Evolutionary conservation across 2,329 filamentous ascomycete species (phyloP), one percentile per base, ranked within the genome.

Genomic region (Sclerotinia spermophila): DNA sequence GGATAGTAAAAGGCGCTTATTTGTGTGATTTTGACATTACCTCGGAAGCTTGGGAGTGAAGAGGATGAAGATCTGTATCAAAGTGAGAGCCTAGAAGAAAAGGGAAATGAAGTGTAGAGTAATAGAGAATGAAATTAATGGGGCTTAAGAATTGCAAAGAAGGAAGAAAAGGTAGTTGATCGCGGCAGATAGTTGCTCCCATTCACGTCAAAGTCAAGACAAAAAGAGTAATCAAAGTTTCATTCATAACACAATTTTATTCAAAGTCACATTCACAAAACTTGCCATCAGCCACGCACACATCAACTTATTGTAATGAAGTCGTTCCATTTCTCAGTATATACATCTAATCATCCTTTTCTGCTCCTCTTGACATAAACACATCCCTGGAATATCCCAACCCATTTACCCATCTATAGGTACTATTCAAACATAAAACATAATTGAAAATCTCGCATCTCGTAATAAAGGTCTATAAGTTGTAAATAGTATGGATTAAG

Each of bases 381-480:
- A 55, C 45, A 66, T 53, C 45, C 62, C 62, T 66, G 61, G 61
- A 51, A 65, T 65, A 66, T 66, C 45, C 62, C 62, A 66, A 66
- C 62, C 62, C 62, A 66, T 66, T 53, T 66, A 66, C 62, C 62
- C 48, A 66, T 66, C 62, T 66, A 66, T 66, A 53, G 38, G 44
- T 66, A 66, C 33, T 66, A 66, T 53, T 53, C 35, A 40, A 66
- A 53, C 62, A 53, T 66, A 66, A 65, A 66, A 66, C 62, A 66
- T 66, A 66, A 66, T 21, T 53, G 48, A 48, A 66, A 66, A 40
- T 40, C 62, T 40, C 62, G 62, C 62, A 55, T 66, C 62, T 66
- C 62, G 62, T 66, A 66, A 66, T 66, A 66, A 66, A 66, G 48
- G 62, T 66, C 62, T 66, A 66, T 65, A 66, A 64, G n/a, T 45